Conservation (phyloP, 495 filamentous ascomycete species). For the Sphaerosporella brunnea region DNA sequence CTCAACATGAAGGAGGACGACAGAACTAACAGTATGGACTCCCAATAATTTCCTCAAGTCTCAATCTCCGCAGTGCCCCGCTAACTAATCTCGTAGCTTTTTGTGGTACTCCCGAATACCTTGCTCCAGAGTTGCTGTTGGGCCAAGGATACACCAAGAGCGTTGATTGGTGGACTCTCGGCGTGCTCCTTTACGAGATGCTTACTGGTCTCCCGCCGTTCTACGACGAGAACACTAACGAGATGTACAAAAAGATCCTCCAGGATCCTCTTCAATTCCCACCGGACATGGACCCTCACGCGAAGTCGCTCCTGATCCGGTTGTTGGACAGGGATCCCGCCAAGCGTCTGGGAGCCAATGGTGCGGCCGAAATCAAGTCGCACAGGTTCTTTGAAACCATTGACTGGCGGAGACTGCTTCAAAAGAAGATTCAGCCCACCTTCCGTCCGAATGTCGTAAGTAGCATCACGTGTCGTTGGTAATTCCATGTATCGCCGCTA, state of each 20-base stretch:
- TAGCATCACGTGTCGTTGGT: conserved; percentile 21
- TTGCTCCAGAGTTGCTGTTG: conserved; percentile 83
- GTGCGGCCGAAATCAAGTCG: conserved; percentile 93
- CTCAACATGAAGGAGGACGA: conserved; percentile 99
- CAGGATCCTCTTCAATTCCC: conserved; percentile 79
- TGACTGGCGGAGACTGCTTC: conserved; percentile 92
- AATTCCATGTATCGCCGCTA: neutral
- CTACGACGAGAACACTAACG: conserved; percentile 98
- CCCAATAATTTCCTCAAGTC: no score
- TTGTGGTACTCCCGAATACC: conserved; percentile 95
- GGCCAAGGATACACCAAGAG: conserved; percentile 96
- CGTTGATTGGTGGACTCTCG: conserved; percentile 98
- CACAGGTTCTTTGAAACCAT: conserved; percentile 98
- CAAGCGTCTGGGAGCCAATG: conserved; percentile 73
- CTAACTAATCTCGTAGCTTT: conserved; percentile 42
- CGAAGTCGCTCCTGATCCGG: conserved; percentile 74
- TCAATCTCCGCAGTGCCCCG: neutral
- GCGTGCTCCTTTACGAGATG: conserved; percentile 97
- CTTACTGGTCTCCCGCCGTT: conserved; percentile 92
- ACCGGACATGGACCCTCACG: conserved; percentile 83
- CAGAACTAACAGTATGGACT: conserved; percentile 66
- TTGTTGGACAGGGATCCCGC: conserved; percentile 82
- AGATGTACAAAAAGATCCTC: conserved; percentile 99
- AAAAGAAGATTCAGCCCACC: conserved; percentile 94
- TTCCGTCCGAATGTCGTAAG: conserved; percentile 97